Base-by-base conservation (phyloP, 139 green algal genomes). In the Yamagishiella unicocca region DNA sequence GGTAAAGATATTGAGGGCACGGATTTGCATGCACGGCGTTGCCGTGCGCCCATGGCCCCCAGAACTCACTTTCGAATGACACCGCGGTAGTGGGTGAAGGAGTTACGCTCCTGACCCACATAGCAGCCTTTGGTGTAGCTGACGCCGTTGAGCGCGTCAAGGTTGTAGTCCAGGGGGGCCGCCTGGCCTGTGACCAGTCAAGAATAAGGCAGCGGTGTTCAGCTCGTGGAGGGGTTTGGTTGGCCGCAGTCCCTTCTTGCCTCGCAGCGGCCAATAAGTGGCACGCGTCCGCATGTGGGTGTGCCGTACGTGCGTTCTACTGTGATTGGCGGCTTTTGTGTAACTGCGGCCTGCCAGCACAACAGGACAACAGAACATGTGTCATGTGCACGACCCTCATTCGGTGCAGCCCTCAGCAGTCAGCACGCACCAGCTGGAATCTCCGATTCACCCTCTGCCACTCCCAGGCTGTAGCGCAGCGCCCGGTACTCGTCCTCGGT, bases 91-190 rank as follows among this genome's bases (percentile, higher is more conserved):
- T 94, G 93, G n/a, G 88, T 94, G 89, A 92, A 94, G 43, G 84
- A 91, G 70, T 93, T 92, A 31, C 89, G 84, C 80, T 94, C 90
- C 90, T 99, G 97, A 0, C 98, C 98, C 29, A 99, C 92, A 90
- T 99, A 99, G 92, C 98, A 99, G 68, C 97, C 97, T 87, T 99
- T 99, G 67, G 62, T 91, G 89, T 97, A 99, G 80, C 89, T 96
- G 67, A 99, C 95, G 31, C 94, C 98, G 72, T 95, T 64, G 46
- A 99, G 90, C 0, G 75, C 96, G 64, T 99, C 98, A 54, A 99
- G 58, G 87, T 99, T 99, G 90, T 94, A 99, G 84, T 99, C 98
- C 77, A 99, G 89, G 0, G 97, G 96, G 0, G 98, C 91, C 0
- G 94, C 87, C 64, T 96, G 87, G 8, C 90, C 95, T 97, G 92